Base-by-base conservation (phyloP, 1,139 yeast species). In the Saccharomycopsis hybrid region DNA sequence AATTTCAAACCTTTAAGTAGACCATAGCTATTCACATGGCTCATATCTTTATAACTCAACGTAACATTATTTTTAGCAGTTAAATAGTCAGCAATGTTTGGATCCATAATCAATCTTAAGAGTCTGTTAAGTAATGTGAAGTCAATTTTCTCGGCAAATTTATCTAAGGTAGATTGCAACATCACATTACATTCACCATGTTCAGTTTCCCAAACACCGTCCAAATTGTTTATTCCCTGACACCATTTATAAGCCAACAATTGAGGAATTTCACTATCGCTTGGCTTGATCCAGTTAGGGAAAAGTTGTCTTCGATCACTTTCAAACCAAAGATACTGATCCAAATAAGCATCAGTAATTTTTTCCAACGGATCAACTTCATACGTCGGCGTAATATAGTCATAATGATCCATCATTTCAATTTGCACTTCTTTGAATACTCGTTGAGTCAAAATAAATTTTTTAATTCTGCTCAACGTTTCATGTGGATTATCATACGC, bases 401-500 rank as follows among this genome's bases (percentile, higher is more conserved):
- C 85, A 61, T 87, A 89, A 59, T 87, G 82, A 61, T 94, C 99
- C 83, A 86, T 82, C 95, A 94, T 85, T 51, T 89, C 94, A 41
- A 94, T 64, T 1, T 84, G 82, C 2, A 84, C 89, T 56, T 94
- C 97, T 62, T 89, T 90, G 68, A 92, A 94, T 8, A 88, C 94
- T 55, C 98, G 74, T 64, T 90, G 97, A 0, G 97, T 87, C 52
- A 90, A 70, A 43, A 94, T 67, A 48, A 83, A 81, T 59, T 86
- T 84, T 66, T 92, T 94, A 52, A 92, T 77, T 55, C 96, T 77
- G 18, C 85, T 85, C 54, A 94, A 71, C 56, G 92, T 85, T 62
- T 92, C 97, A 63, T 89, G 96, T 0, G 99, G 99, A 58, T 88
- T 88, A 60, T 92, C 99, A 63, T 88, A 92, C 0, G 97, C 97